phyloP scores from a whole-genome alignment of 2,329 filamentous ascomycete genomes.

The Diaporthe citri region DNA sequence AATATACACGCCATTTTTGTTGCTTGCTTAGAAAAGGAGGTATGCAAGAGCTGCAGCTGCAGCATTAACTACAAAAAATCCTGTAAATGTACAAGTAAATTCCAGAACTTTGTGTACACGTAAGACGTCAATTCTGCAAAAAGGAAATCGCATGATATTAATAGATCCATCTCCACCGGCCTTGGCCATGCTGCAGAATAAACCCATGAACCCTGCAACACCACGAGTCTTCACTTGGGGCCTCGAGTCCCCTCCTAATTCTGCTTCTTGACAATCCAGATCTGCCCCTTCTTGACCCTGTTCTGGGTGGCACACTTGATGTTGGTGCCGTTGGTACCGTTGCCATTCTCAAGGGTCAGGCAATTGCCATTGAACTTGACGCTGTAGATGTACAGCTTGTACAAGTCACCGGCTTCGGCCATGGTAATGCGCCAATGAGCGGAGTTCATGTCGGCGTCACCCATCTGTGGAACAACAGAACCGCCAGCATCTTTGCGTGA shows the following conservation, averaged over 20 bases:
- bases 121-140: too few relatives aligned
- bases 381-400: conserved; percentile 30
- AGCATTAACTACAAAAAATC: too few relatives aligned
- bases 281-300: conserved; percentile 25
- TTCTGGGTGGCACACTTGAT: conserved; percentile 32
- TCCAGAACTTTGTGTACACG: too few relatives aligned
- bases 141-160: too few relatives aligned
- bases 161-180: too few relatives aligned
- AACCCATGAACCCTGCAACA: too few relatives aligned
- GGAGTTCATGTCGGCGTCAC: conserved; percentile 15
- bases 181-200: too few relatives aligned
- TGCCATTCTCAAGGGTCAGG: conserved; percentile 28
- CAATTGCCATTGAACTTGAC: conserved; percentile 27
- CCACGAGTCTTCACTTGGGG: neutral
- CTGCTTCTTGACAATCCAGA: conserved; percentile 32
- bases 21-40: neutral
- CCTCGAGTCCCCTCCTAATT: neutral
- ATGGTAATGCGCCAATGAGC: conserved; percentile 26
- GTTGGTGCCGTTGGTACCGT: conserved; percentile 11
- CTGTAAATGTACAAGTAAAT: too few relatives aligned
- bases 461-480: conserved; percentile 20
- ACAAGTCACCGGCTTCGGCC: conserved; percentile 9
- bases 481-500: conserved; percentile 18
- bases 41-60: too few relatives aligned
- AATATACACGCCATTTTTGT: too few relatives aligned